These are phyloP conservation scores for Chalciporus pseudorubinellus DNA, from an alignment of 768 basidiomycete species.

Conservation along the genomic window DNA sequence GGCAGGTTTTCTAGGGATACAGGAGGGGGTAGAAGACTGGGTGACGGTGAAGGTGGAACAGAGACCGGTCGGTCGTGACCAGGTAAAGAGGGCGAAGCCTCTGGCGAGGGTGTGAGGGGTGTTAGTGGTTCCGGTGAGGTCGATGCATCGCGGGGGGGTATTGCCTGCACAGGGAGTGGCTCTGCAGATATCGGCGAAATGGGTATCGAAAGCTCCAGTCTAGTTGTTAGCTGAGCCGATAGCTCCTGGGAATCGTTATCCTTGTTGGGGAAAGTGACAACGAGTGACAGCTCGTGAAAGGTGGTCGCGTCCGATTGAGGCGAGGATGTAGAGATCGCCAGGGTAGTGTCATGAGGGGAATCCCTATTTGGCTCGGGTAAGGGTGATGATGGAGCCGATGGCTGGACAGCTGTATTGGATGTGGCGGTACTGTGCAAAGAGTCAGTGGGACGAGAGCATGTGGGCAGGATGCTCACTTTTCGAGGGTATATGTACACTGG, in stretches of 20 bases:
- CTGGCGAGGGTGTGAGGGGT: constrained; percentile 22
- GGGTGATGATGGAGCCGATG: neutral
- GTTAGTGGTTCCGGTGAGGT: constrained; percentile 16
- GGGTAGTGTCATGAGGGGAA: neutral
- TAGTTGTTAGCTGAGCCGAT: neutral
- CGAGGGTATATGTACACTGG: neutral
- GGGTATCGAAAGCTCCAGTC: constrained; percentile 5
- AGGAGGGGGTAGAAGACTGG: constrained; percentile 6
- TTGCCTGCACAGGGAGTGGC: neutral
- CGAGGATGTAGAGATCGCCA: neutral
- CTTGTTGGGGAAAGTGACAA: neutral
- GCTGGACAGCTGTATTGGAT: neutral
- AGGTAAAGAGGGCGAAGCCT: constrained; percentile 21
- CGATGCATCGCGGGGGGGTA: neutral
- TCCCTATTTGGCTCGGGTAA: constrained; percentile 2
- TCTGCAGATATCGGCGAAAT: neutral
- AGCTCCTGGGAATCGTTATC: neutral
- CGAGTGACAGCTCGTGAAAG: neutral
- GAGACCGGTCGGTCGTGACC: constrained; percentile 25
- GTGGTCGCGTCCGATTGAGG: neutral
- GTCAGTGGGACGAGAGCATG: neutral
- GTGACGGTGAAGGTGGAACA: constrained; percentile 3
- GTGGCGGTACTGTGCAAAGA: constrained; percentile 8
- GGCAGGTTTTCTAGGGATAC: constrained; percentile 3
- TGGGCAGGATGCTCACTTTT: constrained; percentile 1